Evolutionary conservation across 164 flowering plant species (phyloP).

Genomic region (Aristolochia californica): DNA sequence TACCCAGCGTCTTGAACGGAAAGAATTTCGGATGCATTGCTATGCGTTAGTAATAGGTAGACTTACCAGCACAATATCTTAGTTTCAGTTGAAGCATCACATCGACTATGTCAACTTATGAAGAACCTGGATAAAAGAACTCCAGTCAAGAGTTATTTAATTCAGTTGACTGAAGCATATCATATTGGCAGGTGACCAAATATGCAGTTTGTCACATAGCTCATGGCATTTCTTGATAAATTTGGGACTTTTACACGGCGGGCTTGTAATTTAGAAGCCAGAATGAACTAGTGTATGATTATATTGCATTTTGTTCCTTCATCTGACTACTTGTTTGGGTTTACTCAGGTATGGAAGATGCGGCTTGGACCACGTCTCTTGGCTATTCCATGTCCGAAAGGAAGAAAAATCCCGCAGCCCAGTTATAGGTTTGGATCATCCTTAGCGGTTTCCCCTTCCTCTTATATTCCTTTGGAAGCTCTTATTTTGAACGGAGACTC

Average conservation of each 20-base stretch:
- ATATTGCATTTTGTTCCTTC: too few relatives aligned
- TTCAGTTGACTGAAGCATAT: neutral
- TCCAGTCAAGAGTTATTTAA: neutral
- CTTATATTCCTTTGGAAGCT: constrained; percentile 77
- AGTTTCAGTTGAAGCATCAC: too few relatives aligned
- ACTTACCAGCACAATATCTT: too few relatives aligned
- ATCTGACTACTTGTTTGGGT: neutral
- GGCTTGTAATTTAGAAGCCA: too few relatives aligned
- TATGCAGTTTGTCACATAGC: neutral
- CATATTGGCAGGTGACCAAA: neutral
- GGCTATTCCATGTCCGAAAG: constrained; percentile 63
- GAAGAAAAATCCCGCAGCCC: constrained; percentile 81
- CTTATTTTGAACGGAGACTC: constrained; percentile 92
- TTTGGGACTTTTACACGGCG: too few relatives aligned
- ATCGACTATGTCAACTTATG: too few relatives aligned
- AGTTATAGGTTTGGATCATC: constrained; percentile 68
- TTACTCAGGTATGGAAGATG: constrained; percentile 92
- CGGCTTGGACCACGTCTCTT: constrained; percentile 82
- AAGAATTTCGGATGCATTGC: too few relatives aligned
- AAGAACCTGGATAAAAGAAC: too few relatives aligned
- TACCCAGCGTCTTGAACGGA: too few relatives aligned
- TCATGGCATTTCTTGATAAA: neutral
- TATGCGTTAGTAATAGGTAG: too few relatives aligned
- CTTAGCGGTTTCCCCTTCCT: constrained; percentile 19
- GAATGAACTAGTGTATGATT: too few relatives aligned